Conservation (phyloP, 176 grass and related monocot species). For the Alloteropsis semialata region DNA sequence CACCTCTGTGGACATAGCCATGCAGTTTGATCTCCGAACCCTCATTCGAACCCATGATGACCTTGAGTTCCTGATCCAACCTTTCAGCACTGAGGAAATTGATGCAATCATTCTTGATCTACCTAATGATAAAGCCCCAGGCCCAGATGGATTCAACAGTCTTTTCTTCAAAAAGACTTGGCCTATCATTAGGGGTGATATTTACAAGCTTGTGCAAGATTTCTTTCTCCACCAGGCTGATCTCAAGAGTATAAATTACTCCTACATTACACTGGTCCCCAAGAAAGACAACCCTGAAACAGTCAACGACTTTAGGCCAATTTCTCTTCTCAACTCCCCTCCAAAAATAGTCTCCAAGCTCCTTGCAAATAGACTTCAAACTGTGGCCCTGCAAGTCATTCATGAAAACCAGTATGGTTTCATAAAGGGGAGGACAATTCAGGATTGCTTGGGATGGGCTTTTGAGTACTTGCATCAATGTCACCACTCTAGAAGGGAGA, state of each 20-base stretch:
- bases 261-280: neutral
- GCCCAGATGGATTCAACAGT: no score
- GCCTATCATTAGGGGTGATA: neutral
- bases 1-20: neutral
- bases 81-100: neutral
- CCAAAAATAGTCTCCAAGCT: neutral
- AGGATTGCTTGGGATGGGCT: neutral
- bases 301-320: neutral
- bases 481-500: no score
- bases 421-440: neutral
- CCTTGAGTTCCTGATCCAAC: neutral
- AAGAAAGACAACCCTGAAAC: no score
- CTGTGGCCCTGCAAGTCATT: neutral
- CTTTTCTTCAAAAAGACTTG: no score
- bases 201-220: neutral
- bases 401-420: neutral
- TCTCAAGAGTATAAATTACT: neutral
- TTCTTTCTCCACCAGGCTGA: neutral
- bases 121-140: neutral
- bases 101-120: neutral
- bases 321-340: neutral
- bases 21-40: neutral
- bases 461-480: no score
- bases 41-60: neutral
- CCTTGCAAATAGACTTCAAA: neutral